Conservation (phyloP, 163 green algal species). For the Chlorella variabilis region DNA sequence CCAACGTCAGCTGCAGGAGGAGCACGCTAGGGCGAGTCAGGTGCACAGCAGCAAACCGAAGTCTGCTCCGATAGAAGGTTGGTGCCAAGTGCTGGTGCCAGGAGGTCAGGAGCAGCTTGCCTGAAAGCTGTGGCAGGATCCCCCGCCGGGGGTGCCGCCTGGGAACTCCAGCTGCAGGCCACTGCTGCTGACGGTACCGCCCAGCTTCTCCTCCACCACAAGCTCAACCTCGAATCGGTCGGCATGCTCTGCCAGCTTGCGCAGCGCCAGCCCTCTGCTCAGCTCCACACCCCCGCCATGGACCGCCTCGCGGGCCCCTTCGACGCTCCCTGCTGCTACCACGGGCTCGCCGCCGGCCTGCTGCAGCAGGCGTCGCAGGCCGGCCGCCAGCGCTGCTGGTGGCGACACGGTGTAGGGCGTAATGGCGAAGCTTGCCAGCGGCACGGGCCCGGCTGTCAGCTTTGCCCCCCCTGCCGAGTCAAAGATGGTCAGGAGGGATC, state of each 20-base stretch:
- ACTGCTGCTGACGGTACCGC: background rate
- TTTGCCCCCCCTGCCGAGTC: background rate
- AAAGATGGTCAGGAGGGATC: background rate
- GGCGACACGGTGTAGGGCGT: background rate
- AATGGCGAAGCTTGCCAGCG: background rate
- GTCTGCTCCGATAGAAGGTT: too few species aligned
- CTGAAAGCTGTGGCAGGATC: background rate
- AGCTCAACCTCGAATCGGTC: constrained; percentile 11
- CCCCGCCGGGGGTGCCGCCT: background rate
- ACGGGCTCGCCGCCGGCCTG: background rate
- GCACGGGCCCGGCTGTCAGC: background rate
- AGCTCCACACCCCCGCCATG: background rate
- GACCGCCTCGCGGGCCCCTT: too few species aligned
- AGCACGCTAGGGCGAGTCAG: too few species aligned
- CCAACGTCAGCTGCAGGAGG: background rate
- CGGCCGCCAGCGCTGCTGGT: background rate
- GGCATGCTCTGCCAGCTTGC: constrained; percentile 9
- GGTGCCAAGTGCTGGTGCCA: background rate
- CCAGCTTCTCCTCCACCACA: background rate
- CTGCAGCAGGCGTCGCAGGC: constrained; percentile 9
- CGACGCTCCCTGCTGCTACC: background rate
- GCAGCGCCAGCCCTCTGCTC: constrained; percentile 4
- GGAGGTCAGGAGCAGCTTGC: background rate
- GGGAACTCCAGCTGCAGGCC: background rate
- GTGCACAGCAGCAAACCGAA: too few species aligned